A percentile compares a stretch with the other conserved stretches of the same genome.
These are phyloP conservation scores for Dioszegia hungarica DNA, from an alignment of 768 basidiomycete species.

Conservation along the genomic window DNA sequence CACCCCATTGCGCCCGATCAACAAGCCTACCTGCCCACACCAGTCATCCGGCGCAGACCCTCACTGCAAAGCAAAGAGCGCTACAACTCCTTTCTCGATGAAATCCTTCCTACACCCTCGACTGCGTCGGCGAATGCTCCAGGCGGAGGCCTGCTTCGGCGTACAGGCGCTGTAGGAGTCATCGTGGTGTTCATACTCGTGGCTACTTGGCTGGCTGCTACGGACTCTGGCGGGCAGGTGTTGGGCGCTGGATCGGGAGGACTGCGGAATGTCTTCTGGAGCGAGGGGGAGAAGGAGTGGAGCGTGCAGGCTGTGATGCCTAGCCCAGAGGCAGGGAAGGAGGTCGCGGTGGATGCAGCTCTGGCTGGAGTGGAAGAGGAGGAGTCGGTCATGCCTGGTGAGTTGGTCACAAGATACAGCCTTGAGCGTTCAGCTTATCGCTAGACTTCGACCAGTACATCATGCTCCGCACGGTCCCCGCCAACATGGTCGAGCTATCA, in stretches of 20 bases:
- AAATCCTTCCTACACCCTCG: constrained; percentile 21
- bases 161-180: constrained; percentile 18
- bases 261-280: constrained; percentile 8
- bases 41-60: not conserved
- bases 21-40: constrained; percentile 6
- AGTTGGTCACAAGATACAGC: too few species aligned
- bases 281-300: constrained; percentile 1
- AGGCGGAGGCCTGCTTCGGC: constrained; percentile 9
- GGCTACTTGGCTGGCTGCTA: constrained; percentile 19
- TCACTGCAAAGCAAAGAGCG: not conserved
- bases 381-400: not conserved
- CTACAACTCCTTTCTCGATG: constrained; percentile 21
- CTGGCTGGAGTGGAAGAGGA: not conserved
- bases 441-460: constrained; percentile 47
- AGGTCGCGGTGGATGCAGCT: too few species aligned
- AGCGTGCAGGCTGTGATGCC: not conserved
- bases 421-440: too few species aligned
- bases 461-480: constrained; percentile 38
- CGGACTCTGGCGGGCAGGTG: not conserved
- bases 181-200: constrained; percentile 25
- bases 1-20: constrained; percentile 10
- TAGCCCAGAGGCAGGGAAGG: too few species aligned
- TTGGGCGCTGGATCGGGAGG: constrained; percentile 1
- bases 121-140: not conserved
- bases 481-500: constrained; percentile 25